Base-by-base conservation (phyloP, 2,329 filamentous ascomycete species). In the Ilyonectria sp. region DNA sequence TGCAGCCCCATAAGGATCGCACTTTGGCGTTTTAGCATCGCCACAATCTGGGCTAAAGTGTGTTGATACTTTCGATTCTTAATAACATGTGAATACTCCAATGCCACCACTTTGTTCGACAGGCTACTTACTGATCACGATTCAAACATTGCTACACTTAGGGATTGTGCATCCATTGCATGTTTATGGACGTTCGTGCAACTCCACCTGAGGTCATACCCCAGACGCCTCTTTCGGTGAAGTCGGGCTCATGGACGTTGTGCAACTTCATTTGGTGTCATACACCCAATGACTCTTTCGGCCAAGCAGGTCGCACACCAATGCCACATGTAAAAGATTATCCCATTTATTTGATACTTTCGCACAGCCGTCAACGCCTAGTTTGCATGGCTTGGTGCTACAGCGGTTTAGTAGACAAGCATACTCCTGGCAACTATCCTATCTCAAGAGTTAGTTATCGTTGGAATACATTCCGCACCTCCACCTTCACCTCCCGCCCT, bases 381-480 rank as follows among this genome's bases (percentile, higher is more conserved):
- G n/a, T 33, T 15, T 53, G 50, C 50, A 35, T 61, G 55, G 54
- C 58, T 47, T 60, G 26, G 6, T 26, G 23, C 40, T 44, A 61
- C n/a, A 66, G 60, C 62, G 31, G 31, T 33, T 11, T 33, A n/a
- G 17, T 44, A 65, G 56, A 56, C 62, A 66, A 69, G 21, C 50
- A 47, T 62, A 69, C 57, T 72, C 68, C 72, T 72, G 26, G 67
- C 69, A 67, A 63, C 58, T 35, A 23, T 49, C 43, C 23, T 17
- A 52, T 60, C 31, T 44, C 21, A n/a, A 53, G 55, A 66, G 46
- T 43, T 17, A 49, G 49, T 26, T 26, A 43, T 65, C 29, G 37
- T 66, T 47, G 59, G 60, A 62, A 72, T 71, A 59, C 54, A 56
- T 66, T 66, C 57, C 55, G 64, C 69, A 40, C 62, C 68, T 60